Evolutionary conservation across 352 stramenopile species (phyloP).

Genomic region (Pythium graminicola): DNA sequence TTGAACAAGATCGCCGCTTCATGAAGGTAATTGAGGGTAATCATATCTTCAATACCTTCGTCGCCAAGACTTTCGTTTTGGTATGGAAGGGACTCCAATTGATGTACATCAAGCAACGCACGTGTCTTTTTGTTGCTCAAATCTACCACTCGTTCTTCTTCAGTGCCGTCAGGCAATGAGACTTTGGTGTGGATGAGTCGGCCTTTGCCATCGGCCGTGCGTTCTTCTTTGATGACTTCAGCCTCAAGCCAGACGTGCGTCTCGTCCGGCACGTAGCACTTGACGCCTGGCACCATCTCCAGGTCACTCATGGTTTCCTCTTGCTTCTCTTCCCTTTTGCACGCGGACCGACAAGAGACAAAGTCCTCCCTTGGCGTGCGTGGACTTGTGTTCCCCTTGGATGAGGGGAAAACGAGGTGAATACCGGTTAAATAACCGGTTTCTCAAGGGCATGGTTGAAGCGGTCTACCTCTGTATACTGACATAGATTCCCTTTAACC

Average conservation of each 20-base stretch:
- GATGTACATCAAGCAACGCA: constrained; percentile 41
- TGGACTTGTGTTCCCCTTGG: constrained; percentile 6
- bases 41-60: constrained; percentile 81
- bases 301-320: not conserved
- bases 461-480: constrained; percentile 3
- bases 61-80: constrained; percentile 65
- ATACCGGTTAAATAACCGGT: constrained; percentile 22
- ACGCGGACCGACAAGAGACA: constrained; percentile 2
- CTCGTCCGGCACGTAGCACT: constrained; percentile 81
- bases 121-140: constrained; percentile 59
- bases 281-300: constrained; percentile 31
- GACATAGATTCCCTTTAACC: too few species aligned
- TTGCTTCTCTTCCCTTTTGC: not conserved
- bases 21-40: constrained; percentile 84
- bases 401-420: constrained; percentile 23
- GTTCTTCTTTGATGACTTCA: constrained; percentile 53
- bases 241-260: constrained; percentile 69
- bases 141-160: constrained; percentile 61
- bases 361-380: constrained; percentile 3
- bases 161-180: constrained; percentile 43
- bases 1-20: constrained; percentile 90
- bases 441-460: constrained; percentile 7
- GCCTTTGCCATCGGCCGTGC: constrained; percentile 18
- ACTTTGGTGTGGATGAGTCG: constrained; percentile 67
- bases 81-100: constrained; percentile 68